Percentiles rank a stretch among this genome's conserved stretches.
These are phyloP conservation scores for Cichorium intybus DNA, from an alignment of 140 eudicot genomes.

Conservation along the genomic window DNA sequence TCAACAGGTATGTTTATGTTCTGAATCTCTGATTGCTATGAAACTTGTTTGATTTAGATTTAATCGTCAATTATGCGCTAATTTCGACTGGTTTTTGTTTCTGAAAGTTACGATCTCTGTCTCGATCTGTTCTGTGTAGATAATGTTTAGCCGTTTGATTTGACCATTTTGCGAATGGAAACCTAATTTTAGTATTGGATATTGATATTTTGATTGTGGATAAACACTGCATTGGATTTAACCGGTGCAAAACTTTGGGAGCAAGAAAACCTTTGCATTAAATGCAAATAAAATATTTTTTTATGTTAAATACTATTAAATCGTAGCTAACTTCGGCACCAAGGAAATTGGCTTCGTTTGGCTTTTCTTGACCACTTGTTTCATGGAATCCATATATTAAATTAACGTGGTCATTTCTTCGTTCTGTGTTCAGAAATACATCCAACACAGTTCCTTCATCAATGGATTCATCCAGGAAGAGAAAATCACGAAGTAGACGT, in stretches of 20 bases:
- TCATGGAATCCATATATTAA: not conserved
- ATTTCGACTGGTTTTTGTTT: not conserved
- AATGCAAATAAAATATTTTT: not conserved
- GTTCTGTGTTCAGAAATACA: constrained; percentile 19
- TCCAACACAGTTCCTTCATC: constrained; percentile 21
- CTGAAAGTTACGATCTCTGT: not conserved
- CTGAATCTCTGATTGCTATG: not conserved
- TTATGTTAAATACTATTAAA: not conserved
- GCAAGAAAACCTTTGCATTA: constrained; percentile 5
- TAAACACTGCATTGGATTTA: not conserved
- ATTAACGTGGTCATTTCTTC: not conserved
- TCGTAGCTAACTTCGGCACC: constrained; percentile 14
- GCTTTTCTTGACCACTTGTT: constrained; percentile 8
- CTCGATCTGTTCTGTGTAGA: not conserved
- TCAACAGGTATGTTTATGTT: constrained; percentile 30
- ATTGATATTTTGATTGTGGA: not conserved
- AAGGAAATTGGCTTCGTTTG: not conserved
- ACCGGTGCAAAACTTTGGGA: not conserved
- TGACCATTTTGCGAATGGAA: not conserved
- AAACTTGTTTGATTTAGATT: not conserved
- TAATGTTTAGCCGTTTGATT: not conserved
- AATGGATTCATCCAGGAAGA: constrained; percentile 40
- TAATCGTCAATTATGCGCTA: not conserved
- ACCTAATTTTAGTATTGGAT: not conserved
- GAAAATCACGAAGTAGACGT: constrained; percentile 48